These are phyloP conservation scores for Gossypium schwendimanii DNA, from an alignment of 441 rosid species.

Conservation along the genomic window DNA sequence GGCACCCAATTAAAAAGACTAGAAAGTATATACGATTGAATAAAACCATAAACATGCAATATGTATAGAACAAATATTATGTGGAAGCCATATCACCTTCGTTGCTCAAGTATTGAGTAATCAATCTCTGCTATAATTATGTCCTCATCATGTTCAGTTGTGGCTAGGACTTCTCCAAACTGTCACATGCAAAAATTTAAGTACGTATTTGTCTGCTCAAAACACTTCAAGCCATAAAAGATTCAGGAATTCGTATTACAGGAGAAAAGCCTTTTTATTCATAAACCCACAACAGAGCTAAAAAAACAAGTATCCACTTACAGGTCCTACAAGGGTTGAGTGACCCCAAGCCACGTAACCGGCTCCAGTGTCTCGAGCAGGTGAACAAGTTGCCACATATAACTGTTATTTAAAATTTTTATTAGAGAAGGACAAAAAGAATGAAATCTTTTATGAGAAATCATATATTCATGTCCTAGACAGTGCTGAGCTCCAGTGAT, in stretches of 20 bases:
- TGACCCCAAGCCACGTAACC: constrained; percentile 98
- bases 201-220: not conserved
- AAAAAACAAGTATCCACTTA: constrained; percentile 29
- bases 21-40: not conserved
- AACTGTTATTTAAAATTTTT: constrained; percentile 37
- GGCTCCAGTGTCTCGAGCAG: constrained; percentile 72
- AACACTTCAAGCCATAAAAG: not conserved
- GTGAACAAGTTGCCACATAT: constrained; percentile 91
- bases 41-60: not conserved
- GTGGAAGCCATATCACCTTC: constrained; percentile 42
- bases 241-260: not conserved
- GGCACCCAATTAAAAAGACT: not conserved
- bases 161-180: constrained; percentile 90
- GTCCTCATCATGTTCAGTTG: constrained; percentile 73
- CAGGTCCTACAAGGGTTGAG: constrained; percentile 90
- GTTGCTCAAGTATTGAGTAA: constrained; percentile 60
- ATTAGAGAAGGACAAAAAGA: constrained; percentile 7
- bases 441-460: not conserved
- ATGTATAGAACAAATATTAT: not conserved
- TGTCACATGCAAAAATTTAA: constrained; percentile 24
- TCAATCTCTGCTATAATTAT: constrained; percentile 76
- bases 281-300: not conserved
- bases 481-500: not conserved
- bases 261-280: not conserved
- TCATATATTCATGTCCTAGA: not conserved